Conservation (phyloP, 148 eudicot genomes). For the Amaranthus hypochondriacus region DNA sequence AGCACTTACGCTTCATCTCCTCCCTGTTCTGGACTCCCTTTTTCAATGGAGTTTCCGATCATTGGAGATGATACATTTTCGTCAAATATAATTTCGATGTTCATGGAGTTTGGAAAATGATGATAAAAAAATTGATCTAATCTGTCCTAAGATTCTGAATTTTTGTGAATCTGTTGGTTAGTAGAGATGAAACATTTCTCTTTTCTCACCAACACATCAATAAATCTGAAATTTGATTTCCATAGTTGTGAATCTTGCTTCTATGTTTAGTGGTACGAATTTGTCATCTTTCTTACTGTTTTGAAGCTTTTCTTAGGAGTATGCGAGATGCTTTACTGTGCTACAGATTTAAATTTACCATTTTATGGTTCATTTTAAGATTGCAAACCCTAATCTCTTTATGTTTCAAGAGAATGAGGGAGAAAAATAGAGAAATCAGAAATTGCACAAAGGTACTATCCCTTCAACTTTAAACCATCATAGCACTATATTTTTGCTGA, state of each 20-base stretch:
- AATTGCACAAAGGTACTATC: background rate
- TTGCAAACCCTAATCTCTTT: too few species aligned
- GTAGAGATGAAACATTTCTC: slow-evolving; percentile 24
- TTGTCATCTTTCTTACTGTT: too few species aligned
- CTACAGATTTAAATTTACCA: too few species aligned
- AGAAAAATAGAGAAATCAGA: background rate
- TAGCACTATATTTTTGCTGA: background rate
- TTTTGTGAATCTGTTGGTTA: slow-evolving; percentile 24
- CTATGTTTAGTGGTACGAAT: too few species aligned
- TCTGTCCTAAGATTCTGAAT: slow-evolving; percentile 16
- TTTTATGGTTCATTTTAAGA: too few species aligned
- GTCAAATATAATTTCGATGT: background rate
- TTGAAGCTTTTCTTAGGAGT: too few species aligned
- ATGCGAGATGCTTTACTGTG: too few species aligned
- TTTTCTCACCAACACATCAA: background rate
- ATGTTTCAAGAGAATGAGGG: too few species aligned
- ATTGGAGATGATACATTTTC: slow-evolving; percentile 32
- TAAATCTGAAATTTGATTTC: too few species aligned
- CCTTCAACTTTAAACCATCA: too few species aligned
- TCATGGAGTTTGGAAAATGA: background rate
- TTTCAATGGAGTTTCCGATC: slow-evolving; percentile 24
- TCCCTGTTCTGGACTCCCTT: slow-evolving; percentile 28
- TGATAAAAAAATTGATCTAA: slow-evolving; percentile 15
- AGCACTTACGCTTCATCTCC: slow-evolving; percentile 15
- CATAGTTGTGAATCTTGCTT: too few species aligned